Conservation (phyloP, 768 basidiomycete genomes). For the Mycena latifolia region DNA sequence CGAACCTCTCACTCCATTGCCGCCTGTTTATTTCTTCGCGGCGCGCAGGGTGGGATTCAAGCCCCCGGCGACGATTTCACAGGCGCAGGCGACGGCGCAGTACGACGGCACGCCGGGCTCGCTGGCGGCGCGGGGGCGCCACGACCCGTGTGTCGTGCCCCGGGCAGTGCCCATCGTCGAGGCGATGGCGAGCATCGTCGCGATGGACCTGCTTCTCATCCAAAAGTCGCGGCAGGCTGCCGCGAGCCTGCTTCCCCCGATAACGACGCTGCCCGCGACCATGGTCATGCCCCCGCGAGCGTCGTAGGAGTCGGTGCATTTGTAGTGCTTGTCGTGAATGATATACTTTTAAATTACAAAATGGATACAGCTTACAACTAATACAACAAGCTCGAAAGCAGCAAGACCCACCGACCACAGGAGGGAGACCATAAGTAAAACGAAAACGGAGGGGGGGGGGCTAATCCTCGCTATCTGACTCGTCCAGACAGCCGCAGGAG, state of each 20-base stretch:
- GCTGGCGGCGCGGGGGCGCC: conserved; percentile 92
- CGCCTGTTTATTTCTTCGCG: neutral
- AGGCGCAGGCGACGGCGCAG: conserved; percentile 89
- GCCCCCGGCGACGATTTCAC: conserved; percentile 97
- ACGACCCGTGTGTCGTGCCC: conserved; percentile 98
- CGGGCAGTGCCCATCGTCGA: conserved; percentile 98
- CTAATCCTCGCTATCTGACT: conserved; percentile 60
- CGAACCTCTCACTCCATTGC: no score
- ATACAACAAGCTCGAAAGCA: neutral
- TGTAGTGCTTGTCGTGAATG: conserved; percentile 2
- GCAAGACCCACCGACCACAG: neutral
- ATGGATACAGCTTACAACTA: neutral
- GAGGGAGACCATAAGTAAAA: neutral
- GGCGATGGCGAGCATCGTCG: conserved; percentile 95
- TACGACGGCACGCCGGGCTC: conserved; percentile 93
- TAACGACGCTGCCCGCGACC: conserved; percentile 91
- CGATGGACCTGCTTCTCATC: conserved; percentile 93
- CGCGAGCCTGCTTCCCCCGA: conserved; percentile 80
- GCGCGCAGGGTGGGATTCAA: conserved; percentile 93
- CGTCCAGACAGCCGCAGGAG: conserved; percentile 72
- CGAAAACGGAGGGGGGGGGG: no score
- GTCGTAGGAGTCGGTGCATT: neutral
- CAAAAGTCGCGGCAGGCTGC: conserved; percentile 88
- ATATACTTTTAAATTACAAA: conserved; percentile 6
- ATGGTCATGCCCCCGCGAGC: conserved; percentile 78